Evolutionary conservation across 352 stramenopile genomes (phyloP).

Genomic region (Achlya hypogyna): DNA sequence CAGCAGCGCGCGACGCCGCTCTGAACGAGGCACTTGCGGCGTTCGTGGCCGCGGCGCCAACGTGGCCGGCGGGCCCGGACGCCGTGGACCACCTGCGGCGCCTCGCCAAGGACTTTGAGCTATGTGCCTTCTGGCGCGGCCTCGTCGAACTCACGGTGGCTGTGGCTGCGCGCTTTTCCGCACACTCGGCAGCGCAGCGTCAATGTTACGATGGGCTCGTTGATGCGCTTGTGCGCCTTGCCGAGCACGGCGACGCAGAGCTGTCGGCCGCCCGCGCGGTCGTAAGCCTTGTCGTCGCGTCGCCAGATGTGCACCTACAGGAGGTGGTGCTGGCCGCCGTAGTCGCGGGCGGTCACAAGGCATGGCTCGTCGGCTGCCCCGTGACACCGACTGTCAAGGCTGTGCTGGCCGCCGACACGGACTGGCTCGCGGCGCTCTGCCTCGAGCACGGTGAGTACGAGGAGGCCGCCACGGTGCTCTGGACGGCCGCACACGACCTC

Average conservation of each 20-base stretch:
- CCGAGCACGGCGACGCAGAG: background rate
- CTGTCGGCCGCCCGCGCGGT: background rate
- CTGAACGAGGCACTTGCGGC: slow-evolving; percentile 3
- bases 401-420: background rate
- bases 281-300: background rate
- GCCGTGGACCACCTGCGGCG: background rate
- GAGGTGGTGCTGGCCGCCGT: background rate
- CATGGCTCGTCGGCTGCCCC: background rate
- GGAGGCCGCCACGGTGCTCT: slow-evolving; percentile 8
- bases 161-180: background rate
- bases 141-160: slow-evolving; percentile 7
- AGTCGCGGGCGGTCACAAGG: background rate
- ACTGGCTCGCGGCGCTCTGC: slow-evolving; percentile 11
- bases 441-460: slow-evolving; percentile 13
- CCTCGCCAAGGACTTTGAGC: slow-evolving; percentile 5
- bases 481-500: background rate
- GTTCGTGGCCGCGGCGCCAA: background rate
- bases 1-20: background rate
- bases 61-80: background rate
- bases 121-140: slow-evolving; percentile 12
- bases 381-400: slow-evolving; percentile 8
- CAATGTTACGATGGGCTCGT: slow-evolving; percentile 2
- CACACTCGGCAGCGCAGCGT: background rate
- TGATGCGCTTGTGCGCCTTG: background rate
- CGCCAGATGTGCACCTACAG: background rate